These are phyloP conservation scores for Nigrospora osmanthi DNA, from an alignment of 2,329 filamentous ascomycete genomes.

Conservation along the genomic window DNA sequence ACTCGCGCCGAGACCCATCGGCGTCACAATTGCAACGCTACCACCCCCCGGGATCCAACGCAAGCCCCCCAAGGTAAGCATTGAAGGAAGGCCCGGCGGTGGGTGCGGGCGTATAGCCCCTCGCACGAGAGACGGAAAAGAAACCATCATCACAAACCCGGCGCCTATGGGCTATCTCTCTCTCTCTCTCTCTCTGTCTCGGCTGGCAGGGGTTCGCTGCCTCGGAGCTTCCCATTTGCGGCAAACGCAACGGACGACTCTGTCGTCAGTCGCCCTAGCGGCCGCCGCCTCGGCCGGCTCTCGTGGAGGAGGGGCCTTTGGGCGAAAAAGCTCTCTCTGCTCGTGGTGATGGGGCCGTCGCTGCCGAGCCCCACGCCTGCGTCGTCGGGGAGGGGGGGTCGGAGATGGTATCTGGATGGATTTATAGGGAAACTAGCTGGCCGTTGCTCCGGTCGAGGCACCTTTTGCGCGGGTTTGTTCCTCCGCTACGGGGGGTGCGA, in stretches of 20 bases:
- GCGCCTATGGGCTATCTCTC: too few relatives aligned
- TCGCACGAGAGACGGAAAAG: not conserved
- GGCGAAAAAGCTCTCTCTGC: not conserved
- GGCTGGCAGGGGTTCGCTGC: not conserved
- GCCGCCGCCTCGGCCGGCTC: not conserved
- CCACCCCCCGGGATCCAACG: not conserved
- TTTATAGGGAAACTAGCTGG: too few relatives aligned
- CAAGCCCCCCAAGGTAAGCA: not conserved
- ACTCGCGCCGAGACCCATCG: not conserved
- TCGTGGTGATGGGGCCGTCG: too few relatives aligned
- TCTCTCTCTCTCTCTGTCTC: too few relatives aligned
- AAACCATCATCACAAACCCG: too few relatives aligned
- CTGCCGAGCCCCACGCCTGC: too few relatives aligned
- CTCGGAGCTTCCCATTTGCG: not conserved
- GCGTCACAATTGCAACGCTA: constrained; percentile 1
- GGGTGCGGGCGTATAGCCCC: not conserved
- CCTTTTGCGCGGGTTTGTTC: too few relatives aligned
- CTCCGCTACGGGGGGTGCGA: too few relatives aligned
- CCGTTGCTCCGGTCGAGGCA: too few relatives aligned
- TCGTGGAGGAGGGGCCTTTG: not conserved
- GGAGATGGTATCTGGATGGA: too few relatives aligned
- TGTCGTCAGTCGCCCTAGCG: not conserved
- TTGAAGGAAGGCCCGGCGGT: not conserved
- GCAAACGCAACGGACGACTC: not conserved
- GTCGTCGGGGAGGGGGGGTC: too few relatives aligned